Conservation (phyloP, 2,329 filamentous ascomycete genomes). For the Xylariaceae sp. region DNA sequence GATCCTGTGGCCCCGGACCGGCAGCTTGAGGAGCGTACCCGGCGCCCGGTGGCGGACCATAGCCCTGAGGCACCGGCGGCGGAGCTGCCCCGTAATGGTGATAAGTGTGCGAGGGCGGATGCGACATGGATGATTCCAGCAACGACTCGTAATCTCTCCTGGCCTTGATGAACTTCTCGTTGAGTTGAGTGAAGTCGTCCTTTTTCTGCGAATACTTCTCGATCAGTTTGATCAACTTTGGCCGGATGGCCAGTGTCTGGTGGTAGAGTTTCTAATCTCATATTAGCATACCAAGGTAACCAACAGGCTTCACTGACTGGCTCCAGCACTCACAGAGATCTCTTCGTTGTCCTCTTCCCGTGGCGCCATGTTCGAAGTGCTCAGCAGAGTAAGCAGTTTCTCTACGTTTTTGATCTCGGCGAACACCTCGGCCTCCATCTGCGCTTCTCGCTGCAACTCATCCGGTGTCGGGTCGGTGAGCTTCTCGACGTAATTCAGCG, state of each 20-base stretch:
- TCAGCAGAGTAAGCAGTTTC: conserved; percentile 78
- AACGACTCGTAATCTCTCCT: conserved; percentile 92
- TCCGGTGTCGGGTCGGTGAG: conserved; percentile 89
- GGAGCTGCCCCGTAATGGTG: conserved; percentile 57
- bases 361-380: conserved; percentile 73
- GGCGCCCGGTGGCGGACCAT: conserved; percentile 33
- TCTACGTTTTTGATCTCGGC: conserved; percentile 60
- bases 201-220: conserved; percentile 99
- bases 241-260: conserved; percentile 86
- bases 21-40: conserved; percentile 39
- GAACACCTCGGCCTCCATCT: conserved; percentile 77
- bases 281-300: too few species aligned
- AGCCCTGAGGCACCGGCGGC: conserved; percentile 43
- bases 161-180: conserved; percentile 99
- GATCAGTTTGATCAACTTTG: conserved; percentile 95
- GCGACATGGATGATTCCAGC: conserved; percentile 94
- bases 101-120: conserved; percentile 76
- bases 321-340: conserved; percentile 61
- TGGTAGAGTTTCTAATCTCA: conserved; percentile 69
- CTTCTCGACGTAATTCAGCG: conserved; percentile 98
- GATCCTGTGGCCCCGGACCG: conserved; percentile 48
- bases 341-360: conserved; percentile 94
- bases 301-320: too few species aligned
- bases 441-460: conserved; percentile 88
- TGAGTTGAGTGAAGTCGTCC: conserved; percentile 96